Conservation (phyloP, 306 rosid species). For the Fragaria vesca region DNA sequence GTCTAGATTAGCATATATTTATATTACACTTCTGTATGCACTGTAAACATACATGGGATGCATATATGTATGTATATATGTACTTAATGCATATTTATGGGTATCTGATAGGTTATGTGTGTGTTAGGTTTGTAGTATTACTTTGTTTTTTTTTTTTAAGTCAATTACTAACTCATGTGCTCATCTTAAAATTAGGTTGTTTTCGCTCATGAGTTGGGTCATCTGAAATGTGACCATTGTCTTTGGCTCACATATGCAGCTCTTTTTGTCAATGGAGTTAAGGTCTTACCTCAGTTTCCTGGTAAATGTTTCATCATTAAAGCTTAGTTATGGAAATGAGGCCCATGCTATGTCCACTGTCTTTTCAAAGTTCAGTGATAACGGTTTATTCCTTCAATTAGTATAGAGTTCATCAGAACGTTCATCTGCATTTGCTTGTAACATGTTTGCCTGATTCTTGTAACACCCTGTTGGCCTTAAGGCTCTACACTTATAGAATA, state of each 20-base stretch:
- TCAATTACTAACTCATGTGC: constrained; percentile 26
- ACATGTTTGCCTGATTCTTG: background rate
- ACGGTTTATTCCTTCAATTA: background rate
- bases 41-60: background rate
- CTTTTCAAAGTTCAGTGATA: background rate
- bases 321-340: background rate
- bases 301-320: constrained; percentile 45
- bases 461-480: background rate
- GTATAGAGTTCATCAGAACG: background rate
- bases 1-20: too few relatives aligned
- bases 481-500: too few relatives aligned
- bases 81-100: background rate
- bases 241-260: constrained; percentile 90
- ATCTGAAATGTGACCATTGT: constrained; percentile 94
- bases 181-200: constrained; percentile 57
- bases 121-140: too few relatives aligned
- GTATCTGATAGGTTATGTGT: too few relatives aligned
- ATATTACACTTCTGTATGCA: background rate
- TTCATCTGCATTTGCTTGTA: too few relatives aligned
- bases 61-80: too few relatives aligned
- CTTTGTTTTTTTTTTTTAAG: too few relatives aligned
- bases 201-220: constrained; percentile 97
- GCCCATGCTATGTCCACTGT: background rate
- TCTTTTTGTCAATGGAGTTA: constrained; percentile 86
- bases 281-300: constrained; percentile 41